Conservation (phyloP, 2,329 filamentous ascomycete genomes). For the Leptographium flavum region DNA sequence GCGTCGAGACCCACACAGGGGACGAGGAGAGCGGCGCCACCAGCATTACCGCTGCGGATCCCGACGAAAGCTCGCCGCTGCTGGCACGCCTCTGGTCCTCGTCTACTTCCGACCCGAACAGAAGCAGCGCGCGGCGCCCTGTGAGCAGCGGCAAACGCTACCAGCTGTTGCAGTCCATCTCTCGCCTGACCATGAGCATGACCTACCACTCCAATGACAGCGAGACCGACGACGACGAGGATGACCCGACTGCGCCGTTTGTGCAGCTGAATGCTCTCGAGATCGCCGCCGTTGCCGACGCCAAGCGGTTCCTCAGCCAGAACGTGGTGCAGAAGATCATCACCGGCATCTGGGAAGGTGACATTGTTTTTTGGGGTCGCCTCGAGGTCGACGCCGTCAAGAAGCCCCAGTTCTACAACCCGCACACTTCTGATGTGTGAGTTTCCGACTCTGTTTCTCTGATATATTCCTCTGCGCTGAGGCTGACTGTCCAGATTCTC, state of each 20-base stretch:
- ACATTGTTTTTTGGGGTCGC: slow-evolving; percentile 76
- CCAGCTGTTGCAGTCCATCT: slow-evolving; percentile 38
- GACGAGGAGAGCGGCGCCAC: slow-evolving; percentile 5
- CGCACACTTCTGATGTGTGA: slow-evolving; percentile 48
- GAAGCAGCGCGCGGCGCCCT: not conserved
- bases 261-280: slow-evolving; percentile 73
- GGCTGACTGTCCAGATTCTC: slow-evolving; percentile 43
- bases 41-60: not conserved
- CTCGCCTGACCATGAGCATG: slow-evolving; percentile 37
- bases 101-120: not conserved
- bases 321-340: slow-evolving; percentile 70
- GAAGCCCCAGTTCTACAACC: slow-evolving; percentile 62
- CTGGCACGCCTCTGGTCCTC: slow-evolving; percentile 7
- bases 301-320: slow-evolving; percentile 75
- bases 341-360: slow-evolving; percentile 71
- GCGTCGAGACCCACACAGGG: not conserved
- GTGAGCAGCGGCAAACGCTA: slow-evolving; percentile 31
- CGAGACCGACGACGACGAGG: slow-evolving; percentile 30
- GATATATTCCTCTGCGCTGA: not conserved
- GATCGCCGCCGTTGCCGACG: slow-evolving; percentile 66
- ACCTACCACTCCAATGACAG: slow-evolving; percentile 29
- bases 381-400: slow-evolving; percentile 62
- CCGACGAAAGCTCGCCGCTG: slow-evolving; percentile 8
- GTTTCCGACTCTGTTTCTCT: not conserved
- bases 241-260: slow-evolving; percentile 57